Evolutionary conservation across 1,139 yeast genomes (phyloP).

Genomic region (Suhomyces ambrosiae): DNA sequence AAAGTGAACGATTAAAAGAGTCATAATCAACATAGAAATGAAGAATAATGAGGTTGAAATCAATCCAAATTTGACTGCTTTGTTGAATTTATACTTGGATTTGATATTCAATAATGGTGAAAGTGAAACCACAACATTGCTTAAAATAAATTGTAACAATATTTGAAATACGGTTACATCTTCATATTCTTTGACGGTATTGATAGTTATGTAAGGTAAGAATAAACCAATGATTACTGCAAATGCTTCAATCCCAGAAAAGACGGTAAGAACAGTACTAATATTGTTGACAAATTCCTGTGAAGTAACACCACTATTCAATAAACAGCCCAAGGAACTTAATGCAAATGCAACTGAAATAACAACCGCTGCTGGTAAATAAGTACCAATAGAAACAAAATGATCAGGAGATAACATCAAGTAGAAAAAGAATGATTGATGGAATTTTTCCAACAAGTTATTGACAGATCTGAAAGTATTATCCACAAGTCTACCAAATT

Average conservation of each 20-base stretch:
- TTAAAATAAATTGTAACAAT: conserved; percentile 21
- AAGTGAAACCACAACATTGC: conserved; percentile 23
- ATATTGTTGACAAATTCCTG: conserved; percentile 27
- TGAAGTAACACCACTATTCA: conserved; percentile 44
- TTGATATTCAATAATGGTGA: conserved; percentile 22
- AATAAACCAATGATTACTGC: conserved; percentile 31
- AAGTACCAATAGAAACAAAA: conserved; percentile 93
- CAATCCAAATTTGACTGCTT: conserved; percentile 31
- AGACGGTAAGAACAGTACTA: conserved; percentile 30
- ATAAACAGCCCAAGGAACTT: conserved; percentile 62
- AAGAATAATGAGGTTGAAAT: conserved; percentile 53
- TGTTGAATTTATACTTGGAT: conserved; percentile 19
- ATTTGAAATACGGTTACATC: conserved; percentile 21
- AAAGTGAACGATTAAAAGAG: conserved; percentile 81
- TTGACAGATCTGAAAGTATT: conserved; percentile 86
- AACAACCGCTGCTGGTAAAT: conserved; percentile 82
- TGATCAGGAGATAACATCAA: conserved; percentile 73
- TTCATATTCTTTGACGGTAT: conserved; percentile 17
- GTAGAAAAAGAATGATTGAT: conserved; percentile 94
- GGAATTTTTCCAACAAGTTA: conserved; percentile 91
- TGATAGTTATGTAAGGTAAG: conserved; percentile 29
- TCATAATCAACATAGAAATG: conserved; percentile 69
- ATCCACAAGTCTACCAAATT: conserved; percentile 88
- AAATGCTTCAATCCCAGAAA: conserved; percentile 38
- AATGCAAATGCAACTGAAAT: conserved; percentile 71